Conservation (phyloP, 257 asterid species). For the Jacaranda mimosifolia region DNA sequence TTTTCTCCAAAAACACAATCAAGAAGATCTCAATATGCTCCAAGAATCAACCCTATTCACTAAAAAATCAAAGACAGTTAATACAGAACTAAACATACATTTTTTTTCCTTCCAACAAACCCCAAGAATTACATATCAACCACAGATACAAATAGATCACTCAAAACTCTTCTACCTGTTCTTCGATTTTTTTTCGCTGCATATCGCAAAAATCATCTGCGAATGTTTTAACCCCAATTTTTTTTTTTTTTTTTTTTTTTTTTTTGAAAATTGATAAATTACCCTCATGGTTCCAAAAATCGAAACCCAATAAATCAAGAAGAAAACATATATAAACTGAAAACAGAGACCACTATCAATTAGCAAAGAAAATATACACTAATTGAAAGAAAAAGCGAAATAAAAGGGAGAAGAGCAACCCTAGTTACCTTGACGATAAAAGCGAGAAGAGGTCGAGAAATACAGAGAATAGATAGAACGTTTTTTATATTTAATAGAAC, state of each 20-base stretch:
- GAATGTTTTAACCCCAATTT: background rate
- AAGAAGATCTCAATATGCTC: background rate
- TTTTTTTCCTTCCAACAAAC: background rate
- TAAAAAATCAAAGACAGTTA: background rate
- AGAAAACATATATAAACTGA: background rate
- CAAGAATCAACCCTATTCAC: background rate
- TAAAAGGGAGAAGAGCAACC: background rate
- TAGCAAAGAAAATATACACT: background rate
- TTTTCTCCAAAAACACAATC: background rate
- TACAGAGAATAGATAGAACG: no score
- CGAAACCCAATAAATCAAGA: background rate
- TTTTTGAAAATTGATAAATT: background rate
- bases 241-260: no score
- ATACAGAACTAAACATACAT: background rate
- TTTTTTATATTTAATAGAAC: no score
- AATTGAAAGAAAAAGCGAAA: background rate
- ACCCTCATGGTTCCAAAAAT: background rate
- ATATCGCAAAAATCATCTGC: background rate
- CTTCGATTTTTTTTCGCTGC: no score
- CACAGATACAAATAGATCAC: background rate
- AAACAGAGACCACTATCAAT: background rate
- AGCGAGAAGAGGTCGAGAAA: background rate
- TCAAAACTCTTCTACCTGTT: background rate
- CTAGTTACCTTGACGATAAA: slow-evolving; percentile 1
- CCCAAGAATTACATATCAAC: no score